Evolutionary conservation across 371 early-diverging fungal genomes (phyloP).

Genomic region (Apophysomyces variabilis): DNA sequence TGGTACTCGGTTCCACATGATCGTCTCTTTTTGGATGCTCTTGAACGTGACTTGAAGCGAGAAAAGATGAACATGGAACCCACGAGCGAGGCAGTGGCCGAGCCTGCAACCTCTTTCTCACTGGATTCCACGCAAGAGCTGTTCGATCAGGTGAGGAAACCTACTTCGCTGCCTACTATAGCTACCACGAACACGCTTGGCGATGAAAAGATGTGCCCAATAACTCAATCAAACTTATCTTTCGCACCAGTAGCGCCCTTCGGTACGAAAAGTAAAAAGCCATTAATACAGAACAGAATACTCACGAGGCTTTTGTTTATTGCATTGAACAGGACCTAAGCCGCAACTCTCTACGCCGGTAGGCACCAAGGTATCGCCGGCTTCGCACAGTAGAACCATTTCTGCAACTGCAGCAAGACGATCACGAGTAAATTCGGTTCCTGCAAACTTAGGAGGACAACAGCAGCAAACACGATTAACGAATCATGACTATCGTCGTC

Average conservation of each 20-base stretch:
- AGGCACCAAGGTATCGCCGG: background rate
- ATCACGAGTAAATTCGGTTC: slow-evolving; percentile 49
- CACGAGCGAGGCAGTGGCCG: slow-evolving; percentile 70
- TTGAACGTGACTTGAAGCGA: slow-evolving; percentile 97
- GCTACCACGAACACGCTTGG: slow-evolving; percentile 39
- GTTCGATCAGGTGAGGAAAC: slow-evolving; percentile 59
- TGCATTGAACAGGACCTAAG: background rate
- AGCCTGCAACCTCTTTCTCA: slow-evolving; percentile 62
- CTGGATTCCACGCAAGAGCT: slow-evolving; percentile 62
- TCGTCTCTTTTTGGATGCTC: slow-evolving; percentile 94
- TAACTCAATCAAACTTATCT: background rate
- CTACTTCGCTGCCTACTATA: slow-evolving; percentile 41
- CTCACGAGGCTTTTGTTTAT: slow-evolving; percentile 3
- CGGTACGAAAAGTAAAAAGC: slow-evolving; percentile 3
- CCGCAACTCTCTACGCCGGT: background rate
- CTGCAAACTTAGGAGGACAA: slow-evolving; percentile 28
- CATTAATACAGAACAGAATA: slow-evolving; percentile 4
- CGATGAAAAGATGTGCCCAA: slow-evolving; percentile 20
- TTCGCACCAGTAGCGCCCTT: background rate
- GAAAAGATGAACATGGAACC: slow-evolving; percentile 85
- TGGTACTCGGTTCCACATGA: slow-evolving; percentile 99
- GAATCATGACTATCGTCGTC: slow-evolving; percentile 19
- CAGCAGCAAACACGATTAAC: slow-evolving; percentile 23
- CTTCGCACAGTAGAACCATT: background rate
- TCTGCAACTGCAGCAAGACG: slow-evolving; percentile 20